These are phyloP conservation scores for Exophiala dermatitidis DNA, from an alignment of 2,329 filamentous ascomycete species.

Conservation along the genomic window DNA sequence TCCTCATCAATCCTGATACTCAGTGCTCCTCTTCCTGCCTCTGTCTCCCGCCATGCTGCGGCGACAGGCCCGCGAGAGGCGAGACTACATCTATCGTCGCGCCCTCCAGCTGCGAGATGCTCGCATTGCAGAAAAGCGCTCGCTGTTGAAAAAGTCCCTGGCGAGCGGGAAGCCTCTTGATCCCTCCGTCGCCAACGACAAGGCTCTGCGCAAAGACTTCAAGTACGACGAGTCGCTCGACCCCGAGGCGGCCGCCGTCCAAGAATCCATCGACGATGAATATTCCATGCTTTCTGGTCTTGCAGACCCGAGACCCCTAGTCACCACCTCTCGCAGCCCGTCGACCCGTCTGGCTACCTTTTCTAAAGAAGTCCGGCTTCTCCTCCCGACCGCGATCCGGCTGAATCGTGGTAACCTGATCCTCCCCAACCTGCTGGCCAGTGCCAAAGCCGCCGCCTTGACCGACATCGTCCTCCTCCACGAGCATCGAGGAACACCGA, in stretches of 20 bases:
- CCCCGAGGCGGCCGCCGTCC: conserved; percentile 75
- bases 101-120: conserved; percentile 83
- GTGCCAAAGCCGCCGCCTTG: conserved; percentile 70
- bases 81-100: conserved; percentile 85
- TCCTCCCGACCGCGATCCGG: conserved; percentile 77
- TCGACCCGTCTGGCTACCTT: conserved; percentile 80
- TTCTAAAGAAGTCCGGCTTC: conserved; percentile 79
- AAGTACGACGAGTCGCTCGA: conserved; percentile 85
- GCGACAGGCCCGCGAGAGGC: conserved; percentile 68
- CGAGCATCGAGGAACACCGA: conserved; percentile 87
- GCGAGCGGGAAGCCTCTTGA: conserved; percentile 84
- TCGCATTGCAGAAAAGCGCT: conserved; percentile 84
- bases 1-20: no score
- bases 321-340: conserved; percentile 85
- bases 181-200: conserved; percentile 77
- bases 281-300: conserved; percentile 87
- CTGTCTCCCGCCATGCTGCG: conserved; percentile 35
- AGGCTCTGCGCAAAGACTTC: conserved; percentile 73
- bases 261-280: conserved; percentile 82
- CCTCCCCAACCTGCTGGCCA: conserved; percentile 73
- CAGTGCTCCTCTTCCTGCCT: background rate
- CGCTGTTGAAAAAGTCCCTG: conserved; percentile 76
- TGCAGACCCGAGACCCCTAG: conserved; percentile 77
- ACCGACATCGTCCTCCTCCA: conserved; percentile 82
- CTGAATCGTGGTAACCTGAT: conserved; percentile 89